Conservation (phyloP, 352 stramenopile genomes). For the Pythium dissimile region DNA sequence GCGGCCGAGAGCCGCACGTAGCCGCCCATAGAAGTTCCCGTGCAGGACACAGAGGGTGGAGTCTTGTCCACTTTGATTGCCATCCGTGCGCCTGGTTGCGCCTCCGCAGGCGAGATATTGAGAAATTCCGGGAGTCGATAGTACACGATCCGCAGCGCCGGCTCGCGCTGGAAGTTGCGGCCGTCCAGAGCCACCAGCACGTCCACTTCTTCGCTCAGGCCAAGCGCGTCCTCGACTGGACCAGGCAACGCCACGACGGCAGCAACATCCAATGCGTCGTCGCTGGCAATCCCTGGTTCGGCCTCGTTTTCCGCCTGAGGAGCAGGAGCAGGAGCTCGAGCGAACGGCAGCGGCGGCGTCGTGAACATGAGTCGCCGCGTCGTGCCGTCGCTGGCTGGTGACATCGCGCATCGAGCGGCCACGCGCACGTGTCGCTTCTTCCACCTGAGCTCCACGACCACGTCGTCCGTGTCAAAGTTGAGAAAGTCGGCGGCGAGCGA, state of each 20-base stretch:
- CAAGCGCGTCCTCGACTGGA: not conserved
- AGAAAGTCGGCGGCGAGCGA: constrained; percentile 48
- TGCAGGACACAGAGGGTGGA: constrained; percentile 4
- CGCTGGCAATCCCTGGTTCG: too few species aligned
- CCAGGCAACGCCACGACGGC: not conserved
- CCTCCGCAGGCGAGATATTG: constrained; percentile 23
- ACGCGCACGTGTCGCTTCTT: constrained; percentile 31
- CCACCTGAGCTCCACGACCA: constrained; percentile 42
- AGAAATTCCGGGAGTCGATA: constrained; percentile 14
- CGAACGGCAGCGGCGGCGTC: constrained; percentile 39
- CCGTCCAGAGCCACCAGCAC: constrained; percentile 56
- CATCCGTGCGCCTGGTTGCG: constrained; percentile 18
- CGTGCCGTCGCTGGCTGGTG: not conserved
- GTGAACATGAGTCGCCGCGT: constrained; percentile 45
- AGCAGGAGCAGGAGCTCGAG: not conserved
- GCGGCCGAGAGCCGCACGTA: constrained; percentile 22
- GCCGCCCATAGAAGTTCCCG: not conserved
- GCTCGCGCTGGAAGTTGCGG: constrained; percentile 34
- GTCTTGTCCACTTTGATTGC: constrained; percentile 19
- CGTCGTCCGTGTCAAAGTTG: constrained; percentile 57
- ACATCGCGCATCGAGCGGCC: constrained; percentile 23
- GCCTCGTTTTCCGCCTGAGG: not conserved
- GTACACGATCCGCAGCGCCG: constrained; percentile 29
- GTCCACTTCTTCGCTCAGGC: constrained; percentile 35
- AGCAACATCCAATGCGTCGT: not conserved